Conservation (phyloP, 2,329 filamentous ascomycete species). For the Fusarium sp. region DNA sequence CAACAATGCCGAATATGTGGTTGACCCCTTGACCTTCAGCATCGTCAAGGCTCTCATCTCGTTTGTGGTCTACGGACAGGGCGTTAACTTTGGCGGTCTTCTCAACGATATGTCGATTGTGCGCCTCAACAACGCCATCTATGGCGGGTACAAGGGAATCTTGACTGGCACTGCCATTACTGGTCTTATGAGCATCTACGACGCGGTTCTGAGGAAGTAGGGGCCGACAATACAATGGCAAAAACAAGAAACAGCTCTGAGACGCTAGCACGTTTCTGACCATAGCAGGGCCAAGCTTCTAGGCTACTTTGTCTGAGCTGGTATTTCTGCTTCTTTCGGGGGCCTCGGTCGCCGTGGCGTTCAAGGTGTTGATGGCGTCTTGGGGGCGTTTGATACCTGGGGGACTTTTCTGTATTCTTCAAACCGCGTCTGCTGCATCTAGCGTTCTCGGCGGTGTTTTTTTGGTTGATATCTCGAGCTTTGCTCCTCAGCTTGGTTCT, state of each 20-base stretch:
- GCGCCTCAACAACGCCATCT: conserved; percentile 70
- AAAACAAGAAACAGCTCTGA: background rate
- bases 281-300: conserved; percentile 4
- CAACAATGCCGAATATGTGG: conserved; percentile 60
- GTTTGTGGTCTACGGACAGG: conserved; percentile 79
- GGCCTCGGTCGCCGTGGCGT: conserved; percentile 41
- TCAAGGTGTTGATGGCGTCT: conserved; percentile 46
- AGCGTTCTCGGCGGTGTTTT: conserved; percentile 7
- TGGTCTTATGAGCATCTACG: conserved; percentile 74
- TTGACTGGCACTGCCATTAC: conserved; percentile 73
- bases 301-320: conserved; percentile 6
- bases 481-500: background rate
- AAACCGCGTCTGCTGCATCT: conserved; percentile 12
- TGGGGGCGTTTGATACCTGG: conserved; percentile 46
- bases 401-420: conserved; percentile 20
- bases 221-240: background rate
- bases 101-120: conserved; percentile 66
- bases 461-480: background rate
- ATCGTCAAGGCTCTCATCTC: conserved; percentile 83
- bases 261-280: conserved; percentile 7
- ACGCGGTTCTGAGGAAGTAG: conserved; percentile 76
- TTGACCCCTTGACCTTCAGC: conserved; percentile 91
- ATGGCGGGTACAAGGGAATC: conserved; percentile 74
- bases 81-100: conserved; percentile 67
- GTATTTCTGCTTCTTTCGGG: conserved; percentile 23